Evolutionary conservation across 2,329 filamentous ascomycete species (phyloP), one percentile per base, ranked within the genome.

Genomic region (Fusarium setosum): DNA sequence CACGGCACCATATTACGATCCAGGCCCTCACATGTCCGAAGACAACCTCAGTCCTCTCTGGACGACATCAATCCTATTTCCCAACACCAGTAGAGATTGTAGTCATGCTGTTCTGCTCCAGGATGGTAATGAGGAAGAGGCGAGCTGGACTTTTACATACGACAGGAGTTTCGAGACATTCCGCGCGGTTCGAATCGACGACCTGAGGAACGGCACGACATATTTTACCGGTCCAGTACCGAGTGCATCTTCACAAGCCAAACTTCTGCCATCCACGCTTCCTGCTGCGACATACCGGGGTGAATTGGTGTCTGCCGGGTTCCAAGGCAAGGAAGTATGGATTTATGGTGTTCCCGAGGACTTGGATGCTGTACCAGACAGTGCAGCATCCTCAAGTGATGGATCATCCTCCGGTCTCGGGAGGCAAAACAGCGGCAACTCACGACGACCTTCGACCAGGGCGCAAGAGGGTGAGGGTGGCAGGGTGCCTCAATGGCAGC

Each of bases 31-130:
- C 48, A 82, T 90, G 63, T 84, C 82, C 12, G 88, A 90, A 59
- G 88, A 92, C 58, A 86, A 89, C 63, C 84, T 93, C 62, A 91
- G 90, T 73, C 87, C 90, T 21, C 85, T 95, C 72, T 96, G 92
- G 92, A 95, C 92, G 7, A 93, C 92, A 1, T 94, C 93, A 31
- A 94, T 96, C 42, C 80, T 96, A 4, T 95, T 95, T 56, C 92
- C 92, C 4, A 92, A 94, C 68, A 90, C 88, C n/a, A 93, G 90
- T 67, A 86, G 88, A 48, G 90, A 92, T 67, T 94, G 91, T 73
- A 93, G 90, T 68, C 91, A 94, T 76, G 91, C 91, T 18, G 88
- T 91, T 2, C 76, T 95, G 42, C 80, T 95, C 15, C 86, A 88
- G 67, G 82, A 88, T 61, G 85, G 85, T 5, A 81, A 79, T 48